These are phyloP conservation scores for Phialocephala sp. DNA, from an alignment of 2,329 filamentous ascomycete genomes.

Conservation along the genomic window DNA sequence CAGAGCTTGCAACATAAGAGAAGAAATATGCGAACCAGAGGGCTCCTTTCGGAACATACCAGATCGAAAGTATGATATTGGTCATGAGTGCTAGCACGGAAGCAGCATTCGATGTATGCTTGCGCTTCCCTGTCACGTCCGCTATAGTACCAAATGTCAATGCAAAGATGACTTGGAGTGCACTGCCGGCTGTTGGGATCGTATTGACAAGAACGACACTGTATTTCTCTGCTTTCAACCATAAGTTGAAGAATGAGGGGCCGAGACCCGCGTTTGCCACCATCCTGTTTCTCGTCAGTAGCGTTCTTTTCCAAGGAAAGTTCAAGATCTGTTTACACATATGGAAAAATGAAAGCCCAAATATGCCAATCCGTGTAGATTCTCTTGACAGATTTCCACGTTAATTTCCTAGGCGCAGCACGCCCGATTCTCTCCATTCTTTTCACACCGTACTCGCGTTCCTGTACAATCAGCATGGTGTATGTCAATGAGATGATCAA, in stretches of 20 bases:
- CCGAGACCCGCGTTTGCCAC: slow-evolving; percentile 3
- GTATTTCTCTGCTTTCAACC: slow-evolving; percentile 9
- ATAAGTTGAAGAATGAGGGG: slow-evolving; percentile 4
- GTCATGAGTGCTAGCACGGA: background rate
- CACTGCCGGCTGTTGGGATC: background rate
- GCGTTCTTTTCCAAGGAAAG: background rate
- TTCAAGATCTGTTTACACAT: background rate
- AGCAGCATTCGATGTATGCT: background rate
- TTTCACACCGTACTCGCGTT: background rate
- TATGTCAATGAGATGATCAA: background rate
- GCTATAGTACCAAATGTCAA: background rate
- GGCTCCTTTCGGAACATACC: slow-evolving; percentile 2
- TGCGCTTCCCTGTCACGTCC: background rate
- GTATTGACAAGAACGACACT: slow-evolving; percentile 5
- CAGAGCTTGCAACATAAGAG: background rate
- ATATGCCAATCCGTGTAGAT: slow-evolving; percentile 3
- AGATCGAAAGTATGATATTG: slow-evolving; percentile 2
- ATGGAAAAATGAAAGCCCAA: slow-evolving; percentile 9
- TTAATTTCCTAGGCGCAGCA: background rate
- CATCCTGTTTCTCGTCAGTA: background rate
- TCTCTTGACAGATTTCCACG: slow-evolving; percentile 4
- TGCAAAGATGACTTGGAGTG: slow-evolving; percentile 7
- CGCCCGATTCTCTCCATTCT: slow-evolving; percentile 2
- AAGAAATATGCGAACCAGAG: slow-evolving; percentile 6
- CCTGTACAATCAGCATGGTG: background rate